Percentiles rank a stretch among this genome's conserved stretches.
phyloP scores from a whole-genome alignment of 306 rosid genomes.

The Quercus gilva region DNA sequence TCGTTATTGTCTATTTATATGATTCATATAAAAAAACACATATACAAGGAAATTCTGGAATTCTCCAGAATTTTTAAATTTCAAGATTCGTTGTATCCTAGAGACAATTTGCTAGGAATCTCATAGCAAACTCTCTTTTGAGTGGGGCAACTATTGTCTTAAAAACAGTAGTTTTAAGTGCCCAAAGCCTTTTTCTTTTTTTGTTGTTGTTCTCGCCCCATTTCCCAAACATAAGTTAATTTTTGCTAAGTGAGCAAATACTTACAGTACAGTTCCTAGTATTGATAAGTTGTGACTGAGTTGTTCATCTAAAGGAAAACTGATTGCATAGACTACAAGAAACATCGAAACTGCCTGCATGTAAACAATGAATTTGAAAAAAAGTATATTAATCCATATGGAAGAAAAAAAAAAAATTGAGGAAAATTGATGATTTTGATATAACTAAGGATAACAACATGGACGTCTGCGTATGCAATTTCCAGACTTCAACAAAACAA shows the following conservation, averaged over 20 bases:
- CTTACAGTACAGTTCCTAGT: constrained; percentile 81
- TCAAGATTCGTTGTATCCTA: too few relatives aligned
- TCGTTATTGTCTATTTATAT: too few relatives aligned
- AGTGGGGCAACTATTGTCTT: too few relatives aligned
- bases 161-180: too few relatives aligned
- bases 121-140: too few relatives aligned
- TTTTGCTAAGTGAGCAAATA: constrained; percentile 19
- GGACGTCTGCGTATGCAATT: not conserved
- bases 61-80: too few relatives aligned
- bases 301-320: constrained; percentile 60
- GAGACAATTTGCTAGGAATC: too few relatives aligned
- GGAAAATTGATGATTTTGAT: constrained; percentile 6
- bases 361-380: not conserved
- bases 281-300: constrained; percentile 62
- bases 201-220: too few relatives aligned
- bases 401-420: not conserved
- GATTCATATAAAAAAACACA: too few relatives aligned
- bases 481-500: not conserved
- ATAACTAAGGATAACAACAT: not conserved
- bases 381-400: not conserved
- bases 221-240: too few relatives aligned
- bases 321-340: constrained; percentile 53
- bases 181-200: too few relatives aligned
- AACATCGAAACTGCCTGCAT: constrained; percentile 79
- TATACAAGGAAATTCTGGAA: too few relatives aligned